A percentile compares a stretch with the other conserved stretches of the same genome.
Conservation (phyloP, 805 yeast species). For the Starmerella stellata region DNA sequence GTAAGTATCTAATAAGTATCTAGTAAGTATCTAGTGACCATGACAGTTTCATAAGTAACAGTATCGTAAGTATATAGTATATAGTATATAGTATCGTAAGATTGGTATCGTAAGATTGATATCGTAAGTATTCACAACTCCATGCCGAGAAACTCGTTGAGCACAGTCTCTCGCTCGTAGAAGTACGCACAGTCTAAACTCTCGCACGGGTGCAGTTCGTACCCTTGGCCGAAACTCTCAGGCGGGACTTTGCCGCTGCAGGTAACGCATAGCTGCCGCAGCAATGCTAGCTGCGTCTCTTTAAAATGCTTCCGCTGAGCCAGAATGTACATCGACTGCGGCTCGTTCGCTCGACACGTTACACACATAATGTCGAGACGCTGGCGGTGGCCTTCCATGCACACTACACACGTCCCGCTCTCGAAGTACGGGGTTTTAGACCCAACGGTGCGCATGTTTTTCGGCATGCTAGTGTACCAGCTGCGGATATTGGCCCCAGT, state of each 20-base stretch:
- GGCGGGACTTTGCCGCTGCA: conserved; percentile 10
- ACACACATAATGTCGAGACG: conserved; percentile 3
- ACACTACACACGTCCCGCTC: conserved; percentile 10
- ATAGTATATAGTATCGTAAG: too few species aligned
- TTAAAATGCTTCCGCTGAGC: conserved; percentile 3
- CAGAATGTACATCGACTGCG: conserved; percentile 9
- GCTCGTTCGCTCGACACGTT: neutral
- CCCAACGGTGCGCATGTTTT: neutral
- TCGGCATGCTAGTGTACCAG: conserved; percentile 63
- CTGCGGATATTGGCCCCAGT: conserved; percentile 60
- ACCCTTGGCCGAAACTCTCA: neutral
- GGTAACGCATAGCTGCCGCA: conserved; percentile 7
- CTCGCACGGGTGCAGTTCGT: conserved; percentile 6
- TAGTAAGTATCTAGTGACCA: neutral
- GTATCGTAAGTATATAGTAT: too few species aligned
- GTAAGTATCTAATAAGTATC: neutral
- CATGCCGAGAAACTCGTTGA: neutral
- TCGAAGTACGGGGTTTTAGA: conserved; percentile 2
- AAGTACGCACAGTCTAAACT: conserved; percentile 15
- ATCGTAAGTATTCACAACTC: too few species aligned
- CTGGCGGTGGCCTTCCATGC: conserved; percentile 7
- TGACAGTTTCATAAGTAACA: neutral
- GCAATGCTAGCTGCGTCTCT: conserved; percentile 3
- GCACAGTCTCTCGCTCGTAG: conserved; percentile 11
- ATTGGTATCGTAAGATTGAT: too few species aligned